Evolutionary conservation across 2,329 filamentous ascomycete species (phyloP).

Genomic region (Lachnellula occidentalis): DNA sequence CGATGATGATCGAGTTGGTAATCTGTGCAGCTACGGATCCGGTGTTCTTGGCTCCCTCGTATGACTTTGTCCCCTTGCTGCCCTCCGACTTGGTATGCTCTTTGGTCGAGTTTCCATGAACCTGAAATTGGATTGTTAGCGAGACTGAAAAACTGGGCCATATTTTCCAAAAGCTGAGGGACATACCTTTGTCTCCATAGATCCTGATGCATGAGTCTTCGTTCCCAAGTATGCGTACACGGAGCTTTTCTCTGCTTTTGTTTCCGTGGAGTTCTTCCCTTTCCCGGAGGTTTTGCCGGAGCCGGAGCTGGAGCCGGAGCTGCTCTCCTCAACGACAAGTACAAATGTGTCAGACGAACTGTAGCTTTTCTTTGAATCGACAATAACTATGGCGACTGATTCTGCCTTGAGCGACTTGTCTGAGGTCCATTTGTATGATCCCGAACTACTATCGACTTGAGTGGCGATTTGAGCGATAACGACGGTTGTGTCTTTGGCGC

Average conservation of each 20-base stretch:
- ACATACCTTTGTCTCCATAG: background rate
- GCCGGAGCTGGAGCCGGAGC: background rate
- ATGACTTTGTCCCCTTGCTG: background rate
- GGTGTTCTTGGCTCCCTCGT: background rate
- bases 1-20: background rate
- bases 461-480: conserved; percentile 44
- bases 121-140: background rate
- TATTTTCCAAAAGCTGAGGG: background rate
- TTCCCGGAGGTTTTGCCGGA: background rate
- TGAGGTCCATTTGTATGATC: conserved; percentile 14
- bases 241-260: background rate
- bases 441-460: conserved; percentile 37
- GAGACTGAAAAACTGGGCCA: background rate
- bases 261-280: background rate
- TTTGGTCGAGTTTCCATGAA: background rate
- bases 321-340: background rate
- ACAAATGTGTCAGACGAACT: conserved; percentile 9
- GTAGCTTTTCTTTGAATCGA: conserved; percentile 10
- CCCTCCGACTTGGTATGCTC: background rate
- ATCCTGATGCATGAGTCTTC: background rate
- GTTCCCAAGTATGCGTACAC: background rate
- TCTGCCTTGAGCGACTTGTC: conserved; percentile 8
- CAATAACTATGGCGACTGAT: conserved; percentile 15
- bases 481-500: conserved; percentile 25
- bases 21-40: background rate